A percentile compares a stretch with the other conserved stretches of the same genome.
Conservation (phyloP, 345 rosid genomes). For the Brassica juncea region DNA sequence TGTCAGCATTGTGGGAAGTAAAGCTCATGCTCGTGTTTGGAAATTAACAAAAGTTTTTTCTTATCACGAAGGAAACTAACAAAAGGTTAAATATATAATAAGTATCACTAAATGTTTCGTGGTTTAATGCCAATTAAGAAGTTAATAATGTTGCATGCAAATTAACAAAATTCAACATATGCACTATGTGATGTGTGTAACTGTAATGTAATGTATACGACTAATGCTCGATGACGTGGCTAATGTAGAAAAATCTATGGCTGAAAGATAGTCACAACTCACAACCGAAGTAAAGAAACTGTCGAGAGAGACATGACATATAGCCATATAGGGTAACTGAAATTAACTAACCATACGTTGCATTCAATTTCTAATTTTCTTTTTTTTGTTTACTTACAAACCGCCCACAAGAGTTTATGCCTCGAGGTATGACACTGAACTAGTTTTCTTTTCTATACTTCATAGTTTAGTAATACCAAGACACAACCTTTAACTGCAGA, state of each 20-base stretch:
- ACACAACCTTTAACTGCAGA: constrained; percentile 13
- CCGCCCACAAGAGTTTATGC: constrained; percentile 26
- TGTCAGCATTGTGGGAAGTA: constrained; percentile 34
- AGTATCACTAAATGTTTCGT: background rate
- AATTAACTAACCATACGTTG: constrained; percentile 32
- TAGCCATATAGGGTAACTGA: constrained; percentile 35
- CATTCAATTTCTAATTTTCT: constrained; percentile 6
- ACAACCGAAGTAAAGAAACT: constrained; percentile 34
- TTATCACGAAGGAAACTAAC: too few species aligned
- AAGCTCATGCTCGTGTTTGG: constrained; percentile 37
- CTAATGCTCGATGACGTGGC: constrained; percentile 22
- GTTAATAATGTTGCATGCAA: background rate
- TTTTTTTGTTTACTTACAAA: constrained; percentile 1
- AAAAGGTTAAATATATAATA: background rate
- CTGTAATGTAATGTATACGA: background rate
- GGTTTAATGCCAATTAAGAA: too few species aligned
- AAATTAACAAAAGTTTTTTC: too few species aligned
- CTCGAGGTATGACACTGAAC: constrained; percentile 9
- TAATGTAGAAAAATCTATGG: constrained; percentile 15
- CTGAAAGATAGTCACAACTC: background rate
- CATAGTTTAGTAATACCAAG: background rate
- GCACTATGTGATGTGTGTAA: too few species aligned
- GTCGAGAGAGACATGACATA: constrained; percentile 37
- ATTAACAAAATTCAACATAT: background rate
- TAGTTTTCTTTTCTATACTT: background rate